These are phyloP conservation scores for Artemisia argyi DNA, from an alignment of 129 eudicot genomes.

Conservation along the genomic window DNA sequence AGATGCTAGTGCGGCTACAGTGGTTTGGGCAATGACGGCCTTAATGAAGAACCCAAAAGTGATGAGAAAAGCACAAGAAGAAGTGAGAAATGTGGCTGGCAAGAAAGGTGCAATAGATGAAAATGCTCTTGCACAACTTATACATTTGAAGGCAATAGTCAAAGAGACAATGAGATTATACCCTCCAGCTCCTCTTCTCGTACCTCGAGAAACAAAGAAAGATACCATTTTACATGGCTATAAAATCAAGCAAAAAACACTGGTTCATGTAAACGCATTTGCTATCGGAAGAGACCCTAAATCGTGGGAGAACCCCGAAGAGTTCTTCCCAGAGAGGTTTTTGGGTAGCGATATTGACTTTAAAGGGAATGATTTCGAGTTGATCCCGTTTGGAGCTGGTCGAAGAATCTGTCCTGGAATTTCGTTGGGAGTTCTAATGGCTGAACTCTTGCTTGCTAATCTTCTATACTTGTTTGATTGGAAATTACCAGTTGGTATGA, in stretches of 20 bases:
- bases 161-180: constrained; percentile 35
- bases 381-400: constrained; percentile 37
- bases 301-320: constrained; percentile 34
- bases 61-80: constrained; percentile 48
- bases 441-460: constrained; percentile 36
- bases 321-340: constrained; percentile 26
- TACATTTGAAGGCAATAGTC: constrained; percentile 32
- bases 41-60: constrained; percentile 36
- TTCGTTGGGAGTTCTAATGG: constrained; percentile 18
- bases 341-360: constrained; percentile 29
- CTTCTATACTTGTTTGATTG: constrained; percentile 38
- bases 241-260: constrained; percentile 28
- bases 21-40: constrained; percentile 47
- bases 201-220: constrained; percentile 24
- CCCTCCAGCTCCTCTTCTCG: constrained; percentile 32
- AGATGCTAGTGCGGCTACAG: constrained; percentile 37
- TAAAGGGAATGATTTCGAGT: constrained; percentile 35
- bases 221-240: constrained; percentile 22
- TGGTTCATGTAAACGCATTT: constrained; percentile 31
- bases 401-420: constrained; percentile 44
- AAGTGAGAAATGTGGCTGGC: constrained; percentile 33
- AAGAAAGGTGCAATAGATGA: constrained; percentile 26
- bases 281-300: constrained; percentile 38
- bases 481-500: constrained; percentile 32
- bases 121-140: constrained; percentile 29